phyloP scores from a whole-genome alignment of 2,329 filamentous ascomycete species.

The Coleophoma crateriformis region DNA sequence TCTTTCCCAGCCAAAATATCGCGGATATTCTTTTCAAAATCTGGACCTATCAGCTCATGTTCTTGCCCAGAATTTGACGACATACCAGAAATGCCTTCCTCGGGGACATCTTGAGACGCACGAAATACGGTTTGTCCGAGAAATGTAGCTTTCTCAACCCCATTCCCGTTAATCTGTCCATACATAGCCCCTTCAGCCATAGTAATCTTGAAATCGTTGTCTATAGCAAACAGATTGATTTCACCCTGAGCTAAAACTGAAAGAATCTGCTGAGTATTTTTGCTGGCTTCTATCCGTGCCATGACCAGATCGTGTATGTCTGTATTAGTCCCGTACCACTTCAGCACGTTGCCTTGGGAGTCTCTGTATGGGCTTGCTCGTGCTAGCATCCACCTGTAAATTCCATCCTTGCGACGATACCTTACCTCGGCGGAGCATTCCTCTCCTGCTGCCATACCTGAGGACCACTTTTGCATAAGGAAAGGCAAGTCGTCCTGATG shows the following conservation, averaged over 20 bases:
- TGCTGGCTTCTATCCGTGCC: conserved; percentile 15
- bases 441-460: not conserved
- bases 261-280: conserved; percentile 15
- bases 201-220: conserved; percentile 9
- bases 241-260: conserved; percentile 18
- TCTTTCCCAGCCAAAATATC: conserved; percentile 14
- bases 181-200: conserved; percentile 16
- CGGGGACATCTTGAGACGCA: conserved; percentile 3
- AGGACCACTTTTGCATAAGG: conserved; percentile 7
- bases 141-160: conserved; percentile 6
- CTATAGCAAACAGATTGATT: conserved; percentile 16
- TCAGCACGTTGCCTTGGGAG: conserved; percentile 10
- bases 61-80: not conserved
- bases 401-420: conserved; percentile 15
- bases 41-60: not conserved
- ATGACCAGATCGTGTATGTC: conserved; percentile 19
- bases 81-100: conserved; percentile 10
- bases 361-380: conserved; percentile 11
- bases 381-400: conserved; percentile 19
- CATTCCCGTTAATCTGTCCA: conserved; percentile 3
- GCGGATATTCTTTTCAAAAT: conserved; percentile 11
- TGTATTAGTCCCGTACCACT: conserved; percentile 20
- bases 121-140: conserved; percentile 11
- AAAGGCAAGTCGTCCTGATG: conserved; percentile 12
- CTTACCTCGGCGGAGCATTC: conserved; percentile 14